Evolutionary conservation across 2,329 filamentous ascomycete genomes (phyloP).

Genomic region (Acrocalymma vagum): DNA sequence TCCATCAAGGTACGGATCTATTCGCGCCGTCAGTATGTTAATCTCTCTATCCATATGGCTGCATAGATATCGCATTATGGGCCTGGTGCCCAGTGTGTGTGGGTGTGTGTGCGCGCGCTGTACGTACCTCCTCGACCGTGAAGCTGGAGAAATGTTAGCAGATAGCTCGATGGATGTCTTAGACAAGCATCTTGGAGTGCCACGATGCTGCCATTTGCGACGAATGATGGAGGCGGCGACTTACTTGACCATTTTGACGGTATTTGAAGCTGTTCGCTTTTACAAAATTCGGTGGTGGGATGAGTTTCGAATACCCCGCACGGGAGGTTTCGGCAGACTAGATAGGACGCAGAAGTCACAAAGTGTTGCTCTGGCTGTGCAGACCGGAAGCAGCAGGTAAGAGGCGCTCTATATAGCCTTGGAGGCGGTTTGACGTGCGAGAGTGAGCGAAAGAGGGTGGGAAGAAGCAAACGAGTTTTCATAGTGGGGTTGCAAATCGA

Average conservation of each 20-base stretch:
- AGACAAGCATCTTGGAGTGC: slow-evolving; percentile 1
- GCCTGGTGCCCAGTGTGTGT: too few species aligned
- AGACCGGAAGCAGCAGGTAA: too few species aligned
- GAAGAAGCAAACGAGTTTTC: too few species aligned
- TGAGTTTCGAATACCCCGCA: slow-evolving; percentile 46
- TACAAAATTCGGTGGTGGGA: slow-evolving; percentile 46
- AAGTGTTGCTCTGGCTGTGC: background rate
- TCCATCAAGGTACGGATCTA: slow-evolving; percentile 81
- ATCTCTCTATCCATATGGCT: slow-evolving; percentile 18
- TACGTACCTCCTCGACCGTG: slow-evolving; percentile 87
- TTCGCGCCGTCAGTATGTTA: slow-evolving; percentile 36
- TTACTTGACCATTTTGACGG: slow-evolving; percentile 99
- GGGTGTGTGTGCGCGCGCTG: slow-evolving; percentile 30
- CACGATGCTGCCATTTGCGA: slow-evolving; percentile 4
- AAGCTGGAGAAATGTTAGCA: slow-evolving; percentile 76
- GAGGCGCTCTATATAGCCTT: too few species aligned
- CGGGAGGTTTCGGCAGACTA: slow-evolving; percentile 30
- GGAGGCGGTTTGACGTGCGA: too few species aligned
- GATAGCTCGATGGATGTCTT: slow-evolving; percentile 11
- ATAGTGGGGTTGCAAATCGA: too few species aligned
- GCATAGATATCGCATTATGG: too few species aligned
- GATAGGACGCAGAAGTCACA: slow-evolving; percentile 8
- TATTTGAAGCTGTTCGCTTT: slow-evolving; percentile 58
- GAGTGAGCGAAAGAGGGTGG: too few species aligned
- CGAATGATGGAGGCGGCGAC: slow-evolving; percentile 54